Base-by-base conservation (phyloP, 768 basidiomycete genomes). In the Calocera cornea region DNA sequence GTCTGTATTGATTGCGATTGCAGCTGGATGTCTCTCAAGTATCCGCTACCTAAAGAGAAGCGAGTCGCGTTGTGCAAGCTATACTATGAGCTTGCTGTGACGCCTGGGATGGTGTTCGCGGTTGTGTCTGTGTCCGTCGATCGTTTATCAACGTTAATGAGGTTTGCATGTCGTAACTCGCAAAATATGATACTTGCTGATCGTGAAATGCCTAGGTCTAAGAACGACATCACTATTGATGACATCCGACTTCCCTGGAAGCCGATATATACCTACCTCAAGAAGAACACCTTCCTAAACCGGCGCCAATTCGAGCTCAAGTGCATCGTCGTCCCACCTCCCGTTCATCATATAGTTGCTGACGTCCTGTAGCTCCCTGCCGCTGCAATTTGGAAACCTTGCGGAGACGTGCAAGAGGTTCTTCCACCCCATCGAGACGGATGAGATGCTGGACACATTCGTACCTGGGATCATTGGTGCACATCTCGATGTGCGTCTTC, bases 361-460 rank as follows among this genome's bases (percentile, higher is more conserved):
- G 54, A 60, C 19, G 14, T 2, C 2, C 24, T 29, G 16, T 60
- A 40, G 64, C 24, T 65, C 41, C 29, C 2, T 65, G 38, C 64
- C 36, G n/a, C 38, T 44, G 7, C 41, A 84, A 71, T 85, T 89
- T 86, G 88, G 86, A 2, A 84, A 84, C 70, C 80, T 89, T 69
- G 86, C 87, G 34, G 83, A 86, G 40, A 81, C 80, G 72, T 79
- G 84, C 50, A 84, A 90, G 65, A 81, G 89, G 66, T 95, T 95
- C 81, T 95, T 93, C 77, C 92, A 93, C 72, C 92, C 92, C 19
- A 84, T 88, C 44, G 87, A 90, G 36, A 87, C 87, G 65, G 85
- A 88, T 70, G 88, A 90, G 72, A 95, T 97, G 91, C 83, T 97
- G 34, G 80, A 87, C n/a, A 86, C 83, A 0, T 92, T 95, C 74